Conservation (phyloP, 257 asterid genomes). For the Parsonsia alboflavescens region DNA sequence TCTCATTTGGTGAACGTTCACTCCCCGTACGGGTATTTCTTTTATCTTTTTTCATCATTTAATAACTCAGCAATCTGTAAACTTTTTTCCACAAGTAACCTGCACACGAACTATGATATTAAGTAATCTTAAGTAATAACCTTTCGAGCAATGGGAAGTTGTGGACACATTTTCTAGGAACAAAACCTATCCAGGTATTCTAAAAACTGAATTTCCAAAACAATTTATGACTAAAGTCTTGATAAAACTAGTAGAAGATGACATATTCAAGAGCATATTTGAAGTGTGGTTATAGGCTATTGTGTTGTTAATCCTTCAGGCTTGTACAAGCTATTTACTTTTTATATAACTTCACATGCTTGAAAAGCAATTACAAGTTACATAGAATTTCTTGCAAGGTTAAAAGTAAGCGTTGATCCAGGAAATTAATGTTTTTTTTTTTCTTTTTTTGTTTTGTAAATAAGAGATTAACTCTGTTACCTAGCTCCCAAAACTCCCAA, state of each 20-base stretch:
- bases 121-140: background rate
- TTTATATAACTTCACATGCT: background rate
- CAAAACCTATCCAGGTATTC: background rate
- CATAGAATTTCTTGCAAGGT: no score
- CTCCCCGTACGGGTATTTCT: constrained; percentile 77
- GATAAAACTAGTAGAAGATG: no score
- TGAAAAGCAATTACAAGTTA: background rate
- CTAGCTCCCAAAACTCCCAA: background rate
- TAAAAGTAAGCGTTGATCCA: background rate
- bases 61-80: background rate
- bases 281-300: background rate
- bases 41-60: no score
- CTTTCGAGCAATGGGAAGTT: background rate
- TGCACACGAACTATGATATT: background rate
- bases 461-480: background rate
- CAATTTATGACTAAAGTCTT: no score
- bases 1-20: constrained; percentile 92
- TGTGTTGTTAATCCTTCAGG: background rate
- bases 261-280: background rate
- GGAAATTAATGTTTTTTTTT: no score
- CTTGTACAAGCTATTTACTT: background rate
- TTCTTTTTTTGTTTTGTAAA: background rate
- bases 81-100: constrained; percentile 19
- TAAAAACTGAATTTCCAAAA: no score
- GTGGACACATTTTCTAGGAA: background rate